These are phyloP conservation scores for Lodderomyces metapsilosis DNA, from an alignment of 1,139 yeast species.

Conservation along the genomic window DNA sequence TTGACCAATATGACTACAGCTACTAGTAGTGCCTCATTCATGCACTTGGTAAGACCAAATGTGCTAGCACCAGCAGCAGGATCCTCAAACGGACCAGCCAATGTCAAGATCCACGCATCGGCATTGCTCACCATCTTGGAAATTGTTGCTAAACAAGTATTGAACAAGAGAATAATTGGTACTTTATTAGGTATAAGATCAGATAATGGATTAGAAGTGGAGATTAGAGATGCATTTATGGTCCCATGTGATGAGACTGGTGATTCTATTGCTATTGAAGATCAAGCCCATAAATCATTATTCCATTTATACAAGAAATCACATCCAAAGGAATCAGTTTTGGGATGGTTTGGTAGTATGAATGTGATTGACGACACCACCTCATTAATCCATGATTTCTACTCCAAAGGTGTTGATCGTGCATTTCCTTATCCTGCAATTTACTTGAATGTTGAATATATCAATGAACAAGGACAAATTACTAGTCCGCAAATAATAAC, in stretches of 20 bases:
- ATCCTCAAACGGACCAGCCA: slow-evolving; percentile 48
- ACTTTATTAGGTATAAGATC: slow-evolving; percentile 79
- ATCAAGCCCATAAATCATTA: slow-evolving; percentile 68
- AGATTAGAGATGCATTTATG: slow-evolving; percentile 73
- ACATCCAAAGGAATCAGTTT: slow-evolving; percentile 73
- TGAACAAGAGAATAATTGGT: slow-evolving; percentile 70
- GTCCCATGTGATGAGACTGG: slow-evolving; percentile 84
- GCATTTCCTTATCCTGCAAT: slow-evolving; percentile 78
- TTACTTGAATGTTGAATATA: slow-evolving; percentile 60
- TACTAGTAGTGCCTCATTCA: slow-evolving; percentile 32
- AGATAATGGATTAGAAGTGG: slow-evolving; percentile 81
- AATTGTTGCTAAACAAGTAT: slow-evolving; percentile 44
- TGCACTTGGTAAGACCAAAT: slow-evolving; percentile 64
- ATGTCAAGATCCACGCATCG: slow-evolving; percentile 60
- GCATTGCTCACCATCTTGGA: slow-evolving; percentile 70
- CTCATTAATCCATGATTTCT: slow-evolving; percentile 84
- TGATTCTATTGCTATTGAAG: slow-evolving; percentile 70
- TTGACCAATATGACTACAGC: slow-evolving; percentile 2
- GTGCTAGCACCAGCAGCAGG: slow-evolving; percentile 52
- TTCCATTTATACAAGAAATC: slow-evolving; percentile 75
- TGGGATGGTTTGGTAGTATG: slow-evolving; percentile 87
- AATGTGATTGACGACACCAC: slow-evolving; percentile 66
- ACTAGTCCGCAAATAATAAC: slow-evolving; percentile 54
- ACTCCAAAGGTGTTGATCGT: slow-evolving; percentile 65
- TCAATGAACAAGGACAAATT: slow-evolving; percentile 37